Percentiles rank a stretch among this genome's conserved stretches.
These are phyloP conservation scores for Garcileccinum viscosum DNA, from an alignment of 1,284 basidiomycete genomes.

Conservation along the genomic window DNA sequence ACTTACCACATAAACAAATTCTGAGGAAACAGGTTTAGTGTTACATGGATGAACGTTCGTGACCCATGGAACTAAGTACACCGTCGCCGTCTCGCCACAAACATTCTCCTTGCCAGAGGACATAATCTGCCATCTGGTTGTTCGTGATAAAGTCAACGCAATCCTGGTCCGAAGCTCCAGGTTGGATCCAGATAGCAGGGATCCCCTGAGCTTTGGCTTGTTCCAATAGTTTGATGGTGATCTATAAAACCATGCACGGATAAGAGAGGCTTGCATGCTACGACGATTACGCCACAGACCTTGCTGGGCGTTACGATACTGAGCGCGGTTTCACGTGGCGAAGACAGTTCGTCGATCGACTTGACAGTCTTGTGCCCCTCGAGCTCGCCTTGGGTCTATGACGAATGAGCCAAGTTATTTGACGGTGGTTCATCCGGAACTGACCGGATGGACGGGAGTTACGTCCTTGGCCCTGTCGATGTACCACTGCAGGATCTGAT, in stretches of 20 bases:
- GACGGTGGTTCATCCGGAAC: conserved; percentile 36
- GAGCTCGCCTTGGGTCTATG: conserved; percentile 67
- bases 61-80: conserved; percentile 28
- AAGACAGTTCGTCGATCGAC: conserved; percentile 62
- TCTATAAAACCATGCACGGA: conserved; percentile 43
- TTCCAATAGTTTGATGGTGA: conserved; percentile 70
- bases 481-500: conserved; percentile 76
- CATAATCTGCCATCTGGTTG: conserved; percentile 35
- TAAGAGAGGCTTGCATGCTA: background rate
- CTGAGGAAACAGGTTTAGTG: background rate
- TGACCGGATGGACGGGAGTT: conserved; percentile 69
- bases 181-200: conserved; percentile 84
- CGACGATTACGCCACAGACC: conserved; percentile 39
- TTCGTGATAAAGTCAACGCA: conserved; percentile 56
- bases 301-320: conserved; percentile 81
- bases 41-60: conserved; percentile 28
- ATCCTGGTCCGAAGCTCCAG: conserved; percentile 74
- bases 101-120: conserved; percentile 41
- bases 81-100: conserved; percentile 39
- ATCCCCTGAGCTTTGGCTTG: conserved; percentile 68
- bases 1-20: conserved; percentile 1
- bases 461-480: conserved; percentile 64
- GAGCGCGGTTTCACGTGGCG: conserved; percentile 73
- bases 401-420: conserved; percentile 21
- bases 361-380: conserved; percentile 64